These are phyloP conservation scores for Xylaria sp. DNA, from an alignment of 2,329 filamentous ascomycete species.

Conservation along the genomic window DNA sequence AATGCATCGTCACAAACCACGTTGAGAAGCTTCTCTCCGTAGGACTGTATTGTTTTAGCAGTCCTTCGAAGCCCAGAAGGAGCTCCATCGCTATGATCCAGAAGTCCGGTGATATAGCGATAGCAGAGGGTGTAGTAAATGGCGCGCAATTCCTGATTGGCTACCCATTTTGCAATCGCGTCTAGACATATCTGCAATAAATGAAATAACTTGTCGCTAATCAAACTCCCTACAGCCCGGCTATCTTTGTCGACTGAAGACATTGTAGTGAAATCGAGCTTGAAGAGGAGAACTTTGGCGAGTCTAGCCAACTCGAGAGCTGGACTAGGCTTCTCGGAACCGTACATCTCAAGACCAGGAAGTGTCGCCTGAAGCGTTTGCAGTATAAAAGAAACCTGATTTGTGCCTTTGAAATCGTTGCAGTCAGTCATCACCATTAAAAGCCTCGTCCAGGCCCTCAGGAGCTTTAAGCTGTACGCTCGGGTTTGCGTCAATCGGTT, in stretches of 20 bases:
- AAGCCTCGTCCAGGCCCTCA: slow-evolving; percentile 86
- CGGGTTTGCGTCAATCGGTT: slow-evolving; percentile 71
- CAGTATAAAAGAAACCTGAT: slow-evolving; percentile 80
- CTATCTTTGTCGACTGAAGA: slow-evolving; percentile 56
- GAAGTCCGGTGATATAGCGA: slow-evolving; percentile 79
- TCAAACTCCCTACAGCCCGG: slow-evolving; percentile 71
- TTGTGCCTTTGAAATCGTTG: slow-evolving; percentile 79
- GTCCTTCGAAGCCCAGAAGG: slow-evolving; percentile 66
- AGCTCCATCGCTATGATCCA: slow-evolving; percentile 61
- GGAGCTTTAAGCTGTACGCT: slow-evolving; percentile 70
- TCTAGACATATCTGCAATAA: slow-evolving; percentile 88
- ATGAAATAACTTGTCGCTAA: slow-evolving; percentile 89
- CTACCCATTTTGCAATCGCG: slow-evolving; percentile 78
- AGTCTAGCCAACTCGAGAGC: slow-evolving; percentile 81
- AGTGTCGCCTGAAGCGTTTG: slow-evolving; percentile 88
- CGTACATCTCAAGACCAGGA: slow-evolving; percentile 83
- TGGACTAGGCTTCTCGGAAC: slow-evolving; percentile 73
- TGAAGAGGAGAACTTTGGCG: slow-evolving; percentile 76
- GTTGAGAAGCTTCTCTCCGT: slow-evolving; percentile 83
- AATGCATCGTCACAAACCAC: slow-evolving; percentile 94
- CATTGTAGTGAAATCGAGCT: slow-evolving; percentile 68
- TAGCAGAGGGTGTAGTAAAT: slow-evolving; percentile 93
- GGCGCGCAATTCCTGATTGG: slow-evolving; percentile 77
- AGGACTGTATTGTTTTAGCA: slow-evolving; percentile 74
- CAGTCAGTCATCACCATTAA: slow-evolving; percentile 84